A percentile compares a stretch with the other conserved stretches of the same genome.
Evolutionary conservation across 2,329 filamentous ascomycete genomes (phyloP).

Genomic region (Pestalotiopsis sp.): DNA sequence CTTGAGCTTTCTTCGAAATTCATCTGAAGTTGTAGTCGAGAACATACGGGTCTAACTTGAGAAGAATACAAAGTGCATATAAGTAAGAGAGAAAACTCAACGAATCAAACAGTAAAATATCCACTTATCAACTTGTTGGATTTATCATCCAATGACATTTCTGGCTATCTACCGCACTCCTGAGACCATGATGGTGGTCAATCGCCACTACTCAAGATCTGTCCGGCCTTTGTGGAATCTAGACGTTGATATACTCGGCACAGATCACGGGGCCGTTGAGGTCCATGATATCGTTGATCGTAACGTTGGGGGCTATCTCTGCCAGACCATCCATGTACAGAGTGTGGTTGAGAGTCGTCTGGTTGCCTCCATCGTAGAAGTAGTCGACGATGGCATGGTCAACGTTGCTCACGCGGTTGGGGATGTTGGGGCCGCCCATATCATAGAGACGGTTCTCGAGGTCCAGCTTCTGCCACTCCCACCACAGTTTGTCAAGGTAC

Average conservation of each 20-base stretch:
- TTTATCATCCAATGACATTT: too few species aligned
- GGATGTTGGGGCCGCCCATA: background rate
- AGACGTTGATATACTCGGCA: slow-evolving; percentile 17
- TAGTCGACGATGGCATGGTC: slow-evolving; percentile 17
- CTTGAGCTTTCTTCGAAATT: too few species aligned
- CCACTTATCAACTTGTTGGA: too few species aligned
- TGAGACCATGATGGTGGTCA: too few species aligned
- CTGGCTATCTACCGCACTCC: too few species aligned
- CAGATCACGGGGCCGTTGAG: slow-evolving; percentile 16
- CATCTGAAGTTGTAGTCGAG: too few species aligned
- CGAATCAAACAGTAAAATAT: too few species aligned
- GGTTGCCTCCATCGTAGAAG: slow-evolving; percentile 13
- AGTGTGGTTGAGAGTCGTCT: slow-evolving; percentile 1
- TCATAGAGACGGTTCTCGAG: background rate
- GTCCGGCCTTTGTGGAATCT: background rate
- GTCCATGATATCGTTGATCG: slow-evolving; percentile 21
- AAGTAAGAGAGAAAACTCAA: too few species aligned
- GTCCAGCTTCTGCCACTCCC: slow-evolving; percentile 10
- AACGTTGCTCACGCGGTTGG: background rate
- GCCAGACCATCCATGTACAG: background rate
- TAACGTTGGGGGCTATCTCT: slow-evolving; percentile 36
- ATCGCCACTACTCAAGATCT: too few species aligned
- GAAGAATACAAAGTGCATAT: too few species aligned
- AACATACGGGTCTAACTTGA: too few species aligned
- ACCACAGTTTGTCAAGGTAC: slow-evolving; percentile 31